Conservation (phyloP, 2,329 filamentous ascomycete species). For the Beauveria brongniartii region DNA sequence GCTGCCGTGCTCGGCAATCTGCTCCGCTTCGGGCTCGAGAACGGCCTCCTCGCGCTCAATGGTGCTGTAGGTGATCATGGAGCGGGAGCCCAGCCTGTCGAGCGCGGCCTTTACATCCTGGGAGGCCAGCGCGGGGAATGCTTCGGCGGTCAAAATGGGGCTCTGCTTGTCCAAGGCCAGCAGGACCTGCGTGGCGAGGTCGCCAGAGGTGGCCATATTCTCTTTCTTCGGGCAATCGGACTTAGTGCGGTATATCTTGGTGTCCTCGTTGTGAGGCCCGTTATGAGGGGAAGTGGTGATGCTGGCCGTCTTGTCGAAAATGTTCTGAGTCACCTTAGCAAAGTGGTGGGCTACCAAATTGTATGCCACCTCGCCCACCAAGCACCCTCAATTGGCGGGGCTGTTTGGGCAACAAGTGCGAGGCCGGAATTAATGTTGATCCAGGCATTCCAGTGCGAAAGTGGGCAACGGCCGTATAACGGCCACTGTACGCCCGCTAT, state of each 20-base stretch:
- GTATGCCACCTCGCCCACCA: constrained; percentile 5
- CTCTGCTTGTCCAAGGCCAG: constrained; percentile 55
- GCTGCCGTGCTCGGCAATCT: constrained; percentile 66
- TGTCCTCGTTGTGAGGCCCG: neutral
- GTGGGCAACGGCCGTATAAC: neutral
- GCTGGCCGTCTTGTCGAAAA: constrained; percentile 3
- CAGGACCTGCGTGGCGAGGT: constrained; percentile 58
- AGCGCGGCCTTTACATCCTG: constrained; percentile 75
- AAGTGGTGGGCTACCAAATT: constrained; percentile 9
- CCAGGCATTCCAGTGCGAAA: neutral
- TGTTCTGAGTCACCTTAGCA: constrained; percentile 10
- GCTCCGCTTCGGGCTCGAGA: constrained; percentile 66
- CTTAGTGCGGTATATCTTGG: neutral
- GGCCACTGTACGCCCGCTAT: neutral
- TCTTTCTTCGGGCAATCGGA: neutral
- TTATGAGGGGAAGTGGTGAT: constrained; percentile 1
- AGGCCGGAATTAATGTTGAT: constrained; percentile 13
- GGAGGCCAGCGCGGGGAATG: constrained; percentile 59
- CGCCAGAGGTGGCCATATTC: constrained; percentile 39
- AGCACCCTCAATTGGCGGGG: constrained; percentile 1
- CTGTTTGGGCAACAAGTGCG: neutral
- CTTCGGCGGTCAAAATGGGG: constrained; percentile 59
- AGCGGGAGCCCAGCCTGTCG: constrained; percentile 74
- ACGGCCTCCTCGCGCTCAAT: constrained; percentile 70
- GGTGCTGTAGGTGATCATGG: constrained; percentile 81